Conservation (phyloP, 495 filamentous ascomycete genomes). For the Aspergillus campestris region DNA sequence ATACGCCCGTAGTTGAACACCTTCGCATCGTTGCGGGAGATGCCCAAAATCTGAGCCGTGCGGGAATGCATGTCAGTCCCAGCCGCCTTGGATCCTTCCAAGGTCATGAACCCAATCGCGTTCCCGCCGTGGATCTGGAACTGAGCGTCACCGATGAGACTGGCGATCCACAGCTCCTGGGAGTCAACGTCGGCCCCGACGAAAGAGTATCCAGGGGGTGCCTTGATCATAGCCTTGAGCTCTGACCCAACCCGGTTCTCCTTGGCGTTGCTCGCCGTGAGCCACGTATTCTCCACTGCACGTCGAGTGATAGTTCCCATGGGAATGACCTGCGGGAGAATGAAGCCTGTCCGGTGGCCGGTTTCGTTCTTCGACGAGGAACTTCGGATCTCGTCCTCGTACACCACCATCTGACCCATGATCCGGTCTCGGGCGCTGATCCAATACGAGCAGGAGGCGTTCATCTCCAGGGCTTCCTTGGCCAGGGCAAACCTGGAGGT, state of each 20-base stretch:
- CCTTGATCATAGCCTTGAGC: slow-evolving; percentile 92
- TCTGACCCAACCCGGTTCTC: slow-evolving; percentile 92
- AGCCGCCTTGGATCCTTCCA: slow-evolving; percentile 88
- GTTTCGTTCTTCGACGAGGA: slow-evolving; percentile 6
- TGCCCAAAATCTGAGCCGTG: slow-evolving; percentile 84
- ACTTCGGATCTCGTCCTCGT: slow-evolving; percentile 51
- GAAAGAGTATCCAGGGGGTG: slow-evolving; percentile 83
- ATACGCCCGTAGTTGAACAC: slow-evolving; percentile 99
- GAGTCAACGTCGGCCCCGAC: slow-evolving; percentile 98
- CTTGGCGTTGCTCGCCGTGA: slow-evolving; percentile 96
- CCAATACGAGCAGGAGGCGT: slow-evolving; percentile 97
- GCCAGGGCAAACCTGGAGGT: slow-evolving; percentile 82
- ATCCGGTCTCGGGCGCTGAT: slow-evolving; percentile 91
- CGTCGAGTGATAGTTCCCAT: slow-evolving; percentile 98
- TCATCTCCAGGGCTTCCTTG: slow-evolving; percentile 94
- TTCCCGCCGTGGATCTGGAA: slow-evolving; percentile 93
- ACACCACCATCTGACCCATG: slow-evolving; percentile 87
- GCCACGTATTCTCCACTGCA: slow-evolving; percentile 96
- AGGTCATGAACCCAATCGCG: slow-evolving; percentile 96
- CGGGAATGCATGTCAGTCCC: slow-evolving; percentile 94
- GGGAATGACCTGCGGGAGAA: slow-evolving; percentile 96
- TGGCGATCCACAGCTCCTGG: slow-evolving; percentile 98
- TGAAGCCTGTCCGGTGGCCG: slow-evolving; percentile 56
- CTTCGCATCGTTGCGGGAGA: slow-evolving; percentile 90
- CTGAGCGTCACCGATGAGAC: slow-evolving; percentile 85